phyloP scores from a whole-genome alignment of 306 rosid genomes.

The Gynostemma pentaphyllum region DNA sequence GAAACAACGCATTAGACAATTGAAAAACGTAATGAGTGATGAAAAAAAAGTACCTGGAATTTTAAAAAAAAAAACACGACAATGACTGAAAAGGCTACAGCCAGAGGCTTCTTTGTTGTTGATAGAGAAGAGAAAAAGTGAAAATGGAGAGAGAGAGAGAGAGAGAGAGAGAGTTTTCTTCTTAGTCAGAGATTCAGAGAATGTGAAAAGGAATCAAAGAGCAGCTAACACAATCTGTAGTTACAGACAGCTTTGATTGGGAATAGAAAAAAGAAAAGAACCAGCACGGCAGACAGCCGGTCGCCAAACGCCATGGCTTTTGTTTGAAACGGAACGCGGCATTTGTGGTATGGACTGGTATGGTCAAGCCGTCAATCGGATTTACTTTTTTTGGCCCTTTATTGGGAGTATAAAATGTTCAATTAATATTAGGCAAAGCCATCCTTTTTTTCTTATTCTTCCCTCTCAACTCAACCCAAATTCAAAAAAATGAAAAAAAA shows the following conservation, averaged over 20 bases:
- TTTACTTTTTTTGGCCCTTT: background rate
- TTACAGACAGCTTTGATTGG: background rate
- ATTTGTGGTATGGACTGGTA: too few species aligned
- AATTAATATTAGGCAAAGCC: too few species aligned
- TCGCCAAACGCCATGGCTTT: slow-evolving; percentile 6
- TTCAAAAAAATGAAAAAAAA: too few species aligned
- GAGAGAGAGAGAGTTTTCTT: background rate
- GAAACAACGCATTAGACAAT: background rate
- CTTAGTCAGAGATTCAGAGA: background rate
- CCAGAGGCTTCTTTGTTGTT: background rate
- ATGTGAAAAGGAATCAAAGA: slow-evolving; percentile 3
- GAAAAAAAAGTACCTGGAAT: too few species aligned
- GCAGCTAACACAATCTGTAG: slow-evolving; percentile 5
- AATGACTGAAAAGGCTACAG: too few species aligned
- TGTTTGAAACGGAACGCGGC: slow-evolving; percentile 12
- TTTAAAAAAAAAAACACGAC: too few species aligned
- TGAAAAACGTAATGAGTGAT: background rate
- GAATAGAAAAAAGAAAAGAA: background rate
- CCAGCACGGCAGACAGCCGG: background rate
- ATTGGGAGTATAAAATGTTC: too few species aligned
- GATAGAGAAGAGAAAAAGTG: background rate
- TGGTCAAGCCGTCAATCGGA: slow-evolving; percentile 9
- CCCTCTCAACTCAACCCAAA: too few species aligned
- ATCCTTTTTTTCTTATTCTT: too few species aligned
- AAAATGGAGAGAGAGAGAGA: background rate